Evolutionary conservation across 2,329 filamentous ascomycete genomes (phyloP).

Genomic region (Hypoxylon sp.): DNA sequence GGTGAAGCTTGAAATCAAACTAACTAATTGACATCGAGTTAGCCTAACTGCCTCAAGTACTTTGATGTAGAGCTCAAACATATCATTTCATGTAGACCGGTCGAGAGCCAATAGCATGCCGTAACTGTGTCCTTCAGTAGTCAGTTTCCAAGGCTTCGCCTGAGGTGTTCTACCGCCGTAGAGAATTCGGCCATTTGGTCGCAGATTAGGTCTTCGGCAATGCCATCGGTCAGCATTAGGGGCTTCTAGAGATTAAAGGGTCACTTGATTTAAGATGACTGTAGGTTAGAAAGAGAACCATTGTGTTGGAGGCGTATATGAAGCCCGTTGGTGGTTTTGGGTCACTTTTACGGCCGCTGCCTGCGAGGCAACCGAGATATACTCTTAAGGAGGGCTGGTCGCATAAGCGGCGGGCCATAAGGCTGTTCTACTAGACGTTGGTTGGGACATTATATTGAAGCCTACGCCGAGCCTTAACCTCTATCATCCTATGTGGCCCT

Average conservation of each 20-base stretch:
- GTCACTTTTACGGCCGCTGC: constrained; percentile 36
- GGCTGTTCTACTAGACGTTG: constrained; percentile 39
- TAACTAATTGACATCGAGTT: constrained; percentile 3
- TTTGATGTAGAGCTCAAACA: constrained; percentile 1
- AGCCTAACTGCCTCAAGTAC: not conserved
- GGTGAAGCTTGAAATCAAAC: constrained; percentile 11
- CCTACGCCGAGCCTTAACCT: constrained; percentile 20
- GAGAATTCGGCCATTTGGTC: constrained; percentile 14
- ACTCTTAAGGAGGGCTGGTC: constrained; percentile 28
- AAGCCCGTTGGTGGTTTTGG: constrained; percentile 21
- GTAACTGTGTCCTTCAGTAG: not conserved
- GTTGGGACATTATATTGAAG: constrained; percentile 24
- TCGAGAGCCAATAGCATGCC: not conserved
- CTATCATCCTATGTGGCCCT: constrained; percentile 8
- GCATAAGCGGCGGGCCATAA: constrained; percentile 39
- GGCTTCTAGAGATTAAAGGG: constrained; percentile 28
- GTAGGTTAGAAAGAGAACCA: constrained; percentile 29
- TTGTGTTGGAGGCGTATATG: constrained; percentile 30
- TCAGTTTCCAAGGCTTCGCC: not conserved
- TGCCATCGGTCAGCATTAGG: constrained; percentile 10
- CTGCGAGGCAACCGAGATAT: constrained; percentile 31
- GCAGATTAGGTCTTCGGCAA: constrained; percentile 17
- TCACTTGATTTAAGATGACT: constrained; percentile 35
- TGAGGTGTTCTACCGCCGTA: not conserved
- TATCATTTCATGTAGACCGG: not conserved